A percentile compares a stretch with the other conserved stretches of the same genome.
Evolutionary conservation across 176 grass and related monocot genomes (phyloP).

Genomic region (Avena atlantica): DNA sequence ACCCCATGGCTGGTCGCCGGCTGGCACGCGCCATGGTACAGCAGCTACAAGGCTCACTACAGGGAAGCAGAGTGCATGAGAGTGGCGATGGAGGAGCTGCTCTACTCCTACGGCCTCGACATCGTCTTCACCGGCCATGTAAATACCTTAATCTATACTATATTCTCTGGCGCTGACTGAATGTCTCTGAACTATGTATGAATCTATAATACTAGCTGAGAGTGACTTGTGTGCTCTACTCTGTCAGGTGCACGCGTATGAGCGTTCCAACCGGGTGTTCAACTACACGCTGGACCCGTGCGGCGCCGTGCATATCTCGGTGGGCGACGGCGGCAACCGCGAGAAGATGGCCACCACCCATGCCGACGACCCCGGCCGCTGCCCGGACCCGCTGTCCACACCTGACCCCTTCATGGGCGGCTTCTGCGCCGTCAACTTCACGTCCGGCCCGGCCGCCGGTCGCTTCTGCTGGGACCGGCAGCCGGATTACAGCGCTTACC

Average conservation of each 20-base stretch:
- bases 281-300: slow-evolving; percentile 45
- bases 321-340: slow-evolving; percentile 27
- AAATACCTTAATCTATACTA: neutral
- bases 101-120: slow-evolving; percentile 74
- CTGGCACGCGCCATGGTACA: slow-evolving; percentile 95
- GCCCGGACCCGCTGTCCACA: slow-evolving; percentile 56
- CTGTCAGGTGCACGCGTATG: slow-evolving; percentile 82
- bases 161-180: neutral
- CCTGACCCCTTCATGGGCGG: slow-evolving; percentile 26
- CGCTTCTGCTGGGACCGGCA: slow-evolving; percentile 79
- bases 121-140: slow-evolving; percentile 91
- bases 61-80: slow-evolving; percentile 89
- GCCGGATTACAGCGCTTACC: slow-evolving; percentile 27
- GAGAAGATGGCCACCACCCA: slow-evolving; percentile 63
- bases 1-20: slow-evolving; percentile 85
- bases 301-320: slow-evolving; percentile 29
- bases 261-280: slow-evolving; percentile 87
- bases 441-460: slow-evolving; percentile 63
- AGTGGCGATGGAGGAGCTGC: slow-evolving; percentile 87
- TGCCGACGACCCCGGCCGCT: slow-evolving; percentile 65
- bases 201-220: neutral
- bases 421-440: slow-evolving; percentile 68
- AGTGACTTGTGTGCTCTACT: neutral
- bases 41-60: slow-evolving; percentile 82
- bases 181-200: neutral